phyloP scores from a whole-genome alignment of 73 alveolate species.

The Paramecium sonneborni region DNA sequence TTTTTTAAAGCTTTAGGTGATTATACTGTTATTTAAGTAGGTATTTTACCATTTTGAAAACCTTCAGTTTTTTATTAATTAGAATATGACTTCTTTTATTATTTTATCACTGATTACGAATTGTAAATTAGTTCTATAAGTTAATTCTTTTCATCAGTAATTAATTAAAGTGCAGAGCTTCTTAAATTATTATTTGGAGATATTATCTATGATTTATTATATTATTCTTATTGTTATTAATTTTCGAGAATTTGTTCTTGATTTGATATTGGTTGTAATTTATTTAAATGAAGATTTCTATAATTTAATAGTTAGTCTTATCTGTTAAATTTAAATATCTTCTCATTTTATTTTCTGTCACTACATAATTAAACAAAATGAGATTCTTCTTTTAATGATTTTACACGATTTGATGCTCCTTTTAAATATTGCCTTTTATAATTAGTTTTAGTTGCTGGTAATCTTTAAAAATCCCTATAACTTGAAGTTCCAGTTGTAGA shows the following conservation, averaged over 20 bases:
- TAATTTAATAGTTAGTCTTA: neutral
- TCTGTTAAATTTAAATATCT: neutral
- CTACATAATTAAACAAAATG: neutral
- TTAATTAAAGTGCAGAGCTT: neutral
- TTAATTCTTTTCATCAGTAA: neutral
- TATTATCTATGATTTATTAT: neutral
- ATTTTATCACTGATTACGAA: neutral
- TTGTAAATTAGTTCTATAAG: neutral
- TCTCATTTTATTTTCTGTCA: neutral
- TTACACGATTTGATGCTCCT: constrained; percentile 39
- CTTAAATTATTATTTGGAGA: neutral
- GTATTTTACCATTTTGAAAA: neutral
- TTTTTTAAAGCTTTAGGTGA: neutral
- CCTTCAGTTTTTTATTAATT: neutral
- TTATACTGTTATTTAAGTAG: neutral
- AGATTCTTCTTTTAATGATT: neutral
- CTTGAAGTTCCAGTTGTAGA: neutral
- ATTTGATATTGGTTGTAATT: neutral
- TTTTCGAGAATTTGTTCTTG: neutral
- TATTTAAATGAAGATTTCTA: neutral
- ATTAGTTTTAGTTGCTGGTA: constrained; percentile 6
- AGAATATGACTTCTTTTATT: neutral
- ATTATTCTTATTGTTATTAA: neutral
- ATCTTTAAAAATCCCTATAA: neutral
- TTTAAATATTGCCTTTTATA: neutral